These are phyloP conservation scores for Neoascochyta sp. DNA, from an alignment of 2,329 filamentous ascomycete genomes.

Conservation along the genomic window DNA sequence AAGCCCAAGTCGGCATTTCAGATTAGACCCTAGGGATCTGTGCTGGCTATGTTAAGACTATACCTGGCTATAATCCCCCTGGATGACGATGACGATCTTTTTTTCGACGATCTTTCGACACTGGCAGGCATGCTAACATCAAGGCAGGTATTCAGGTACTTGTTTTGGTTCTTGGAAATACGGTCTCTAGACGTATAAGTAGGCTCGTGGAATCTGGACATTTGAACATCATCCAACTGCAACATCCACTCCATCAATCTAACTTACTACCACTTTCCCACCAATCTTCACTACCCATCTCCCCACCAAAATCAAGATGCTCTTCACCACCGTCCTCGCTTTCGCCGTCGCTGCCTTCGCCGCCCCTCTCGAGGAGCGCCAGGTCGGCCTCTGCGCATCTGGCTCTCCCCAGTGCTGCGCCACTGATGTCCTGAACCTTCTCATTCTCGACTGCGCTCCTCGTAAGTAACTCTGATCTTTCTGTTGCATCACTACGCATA, in stretches of 20 bases:
- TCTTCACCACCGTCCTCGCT: constrained; percentile 33
- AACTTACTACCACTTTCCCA: constrained; percentile 6
- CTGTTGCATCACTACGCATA: too few species aligned
- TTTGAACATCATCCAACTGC: constrained; percentile 23
- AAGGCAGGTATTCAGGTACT: too few species aligned
- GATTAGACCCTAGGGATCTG: too few species aligned
- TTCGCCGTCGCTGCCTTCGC: constrained; percentile 31
- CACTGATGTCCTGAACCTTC: constrained; percentile 58
- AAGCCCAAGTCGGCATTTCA: too few species aligned
- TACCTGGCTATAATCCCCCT: constrained; percentile 6
- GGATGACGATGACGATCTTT: constrained; percentile 2
- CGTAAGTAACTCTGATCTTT: constrained; percentile 46
- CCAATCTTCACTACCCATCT: constrained; percentile 3
- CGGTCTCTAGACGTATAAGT: constrained; percentile 29
- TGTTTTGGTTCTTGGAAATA: constrained; percentile 3
- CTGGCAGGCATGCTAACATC: too few species aligned
- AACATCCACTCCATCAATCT: constrained; percentile 11
- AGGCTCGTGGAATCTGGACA: constrained; percentile 14
- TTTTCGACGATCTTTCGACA: constrained; percentile 8
- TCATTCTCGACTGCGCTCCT: constrained; percentile 54
- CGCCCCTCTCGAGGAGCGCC: constrained; percentile 32
- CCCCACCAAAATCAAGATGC: constrained; percentile 26
- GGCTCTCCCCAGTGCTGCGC: constrained; percentile 56
- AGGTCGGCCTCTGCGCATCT: constrained; percentile 34
- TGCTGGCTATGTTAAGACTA: too few species aligned